Base-by-base conservation (phyloP, 345 rosid genomes). In the Populus simonii region DNA sequence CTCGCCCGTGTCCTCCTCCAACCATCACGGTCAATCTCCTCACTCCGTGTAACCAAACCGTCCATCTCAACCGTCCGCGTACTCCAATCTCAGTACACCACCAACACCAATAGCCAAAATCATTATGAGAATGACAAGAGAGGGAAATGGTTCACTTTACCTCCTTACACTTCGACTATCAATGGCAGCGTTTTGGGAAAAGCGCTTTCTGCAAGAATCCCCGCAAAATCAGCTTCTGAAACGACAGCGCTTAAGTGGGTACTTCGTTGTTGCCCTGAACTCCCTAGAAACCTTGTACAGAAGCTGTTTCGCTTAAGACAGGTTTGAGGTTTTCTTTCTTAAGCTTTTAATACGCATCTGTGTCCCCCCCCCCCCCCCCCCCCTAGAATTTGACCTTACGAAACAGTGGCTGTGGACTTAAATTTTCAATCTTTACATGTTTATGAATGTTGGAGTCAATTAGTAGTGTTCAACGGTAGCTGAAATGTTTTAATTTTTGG, bases 241-340 rank as follows among this genome's bases (percentile, higher is more conserved):
- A 89, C 85, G 75, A 89, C 92, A 71, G 98, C 97, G 65, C 83
- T 95, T 39, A 91, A 88, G 86, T 95, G 98, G 99, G 90, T 92
- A 41, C 83, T 87, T 68, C 88, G 83, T 70, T 95, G 96, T 85
- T 91, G 96, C 85, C 98, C 97, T 13, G 92, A 91, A 75, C 76
- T 95, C 71, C 93, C 98, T n/a, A 88, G 92, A 83, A 91, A 68
- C 73, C 92, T 95, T 45, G 90, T 95, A 16, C 98, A 91, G 80
- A 95, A 93, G 83, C 92, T 95, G 25, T 93, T 95, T 67, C 96
- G 97, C 63, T 76, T 93, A 75, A 90, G 96, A 88, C 97, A 92
- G 98, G 98, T 94, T 74, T 38, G 7, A 31, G 22, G 38, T 66
- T 63, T 62, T 53, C 7, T 31, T 47, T 47, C 18, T 15, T 47